These are phyloP conservation scores for Mycena amicta DNA, from an alignment of 768 basidiomycete species.

Conservation along the genomic window DNA sequence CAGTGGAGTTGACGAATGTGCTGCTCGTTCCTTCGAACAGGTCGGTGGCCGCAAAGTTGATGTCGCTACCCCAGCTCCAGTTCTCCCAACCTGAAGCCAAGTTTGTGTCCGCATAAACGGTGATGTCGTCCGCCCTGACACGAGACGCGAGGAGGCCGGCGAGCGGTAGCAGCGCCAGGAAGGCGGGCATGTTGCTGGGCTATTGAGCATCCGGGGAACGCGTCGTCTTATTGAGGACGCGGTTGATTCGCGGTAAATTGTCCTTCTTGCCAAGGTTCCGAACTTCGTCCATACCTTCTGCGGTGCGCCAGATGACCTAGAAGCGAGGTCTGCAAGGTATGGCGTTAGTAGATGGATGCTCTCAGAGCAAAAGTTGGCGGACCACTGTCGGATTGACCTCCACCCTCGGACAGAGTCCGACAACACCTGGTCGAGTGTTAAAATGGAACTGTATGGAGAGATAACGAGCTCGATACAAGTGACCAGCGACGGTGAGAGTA, in stretches of 20 bases:
- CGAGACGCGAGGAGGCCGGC: conserved; percentile 8
- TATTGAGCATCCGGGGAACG: neutral
- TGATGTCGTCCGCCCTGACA: conserved; percentile 34
- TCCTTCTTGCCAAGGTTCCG: neutral
- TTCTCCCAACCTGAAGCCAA: conserved; percentile 51
- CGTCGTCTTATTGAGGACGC: neutral
- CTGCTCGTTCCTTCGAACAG: conserved; percentile 43
- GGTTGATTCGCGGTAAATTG: neutral
- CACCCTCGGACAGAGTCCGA: no score
- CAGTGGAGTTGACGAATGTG: conserved; percentile 44
- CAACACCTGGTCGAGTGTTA: no score
- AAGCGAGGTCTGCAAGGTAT: no score
- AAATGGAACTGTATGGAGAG: no score
- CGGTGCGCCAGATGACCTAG: no score
- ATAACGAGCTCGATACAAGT: no score
- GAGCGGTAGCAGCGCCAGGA: conserved; percentile 8
- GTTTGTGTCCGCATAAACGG: conserved; percentile 43
- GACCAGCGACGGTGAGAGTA: no score
- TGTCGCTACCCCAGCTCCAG: conserved; percentile 52
- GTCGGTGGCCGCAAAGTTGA: conserved; percentile 49
- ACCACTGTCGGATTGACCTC: no score
- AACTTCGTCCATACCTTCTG: neutral
- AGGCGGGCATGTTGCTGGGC: neutral
- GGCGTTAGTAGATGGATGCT: no score
- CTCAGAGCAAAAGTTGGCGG: no score